These are phyloP conservation scores for Lepidium didymum DNA, from an alignment of 345 rosid species.

Conservation along the genomic window DNA sequence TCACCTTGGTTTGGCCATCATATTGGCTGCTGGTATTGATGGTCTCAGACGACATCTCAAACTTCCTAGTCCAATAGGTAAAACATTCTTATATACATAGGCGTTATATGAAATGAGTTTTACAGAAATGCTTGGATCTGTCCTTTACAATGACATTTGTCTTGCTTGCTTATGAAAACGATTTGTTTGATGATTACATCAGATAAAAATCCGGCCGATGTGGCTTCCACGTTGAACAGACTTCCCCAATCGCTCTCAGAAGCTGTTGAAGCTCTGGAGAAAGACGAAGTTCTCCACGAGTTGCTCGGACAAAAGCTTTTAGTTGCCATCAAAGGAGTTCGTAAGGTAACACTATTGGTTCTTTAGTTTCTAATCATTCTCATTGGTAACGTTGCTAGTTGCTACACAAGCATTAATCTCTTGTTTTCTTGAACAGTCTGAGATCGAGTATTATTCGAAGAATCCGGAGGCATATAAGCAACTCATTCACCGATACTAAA, in stretches of 20 bases:
- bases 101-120: not conserved
- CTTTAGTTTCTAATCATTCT: not conserved
- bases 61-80: conserved; percentile 82
- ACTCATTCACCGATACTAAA: conserved; percentile 71
- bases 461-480: conserved; percentile 63
- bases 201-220: conserved; percentile 61
- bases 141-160: not conserved
- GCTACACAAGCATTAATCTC: not conserved
- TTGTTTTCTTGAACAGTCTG: conserved; percentile 40
- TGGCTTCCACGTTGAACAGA: conserved; percentile 45
- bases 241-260: conserved; percentile 69
- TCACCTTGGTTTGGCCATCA: conserved; percentile 65
- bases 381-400: not conserved
- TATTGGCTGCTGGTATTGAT: conserved; percentile 84
- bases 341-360: conserved; percentile 51
- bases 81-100: not conserved
- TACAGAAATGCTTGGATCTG: not conserved
- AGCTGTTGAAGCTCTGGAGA: conserved; percentile 60
- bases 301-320: conserved; percentile 67
- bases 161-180: not conserved
- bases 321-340: conserved; percentile 66
- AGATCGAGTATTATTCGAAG: conserved; percentile 53
- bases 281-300: conserved; percentile 48
- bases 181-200: conserved; percentile 13
- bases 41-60: conserved; percentile 66